Evolutionary conservation across 2,329 filamentous ascomycete genomes (phyloP), one percentile per base, ranked within the genome.

Genomic region (Sclerotiophoma versabilis): DNA sequence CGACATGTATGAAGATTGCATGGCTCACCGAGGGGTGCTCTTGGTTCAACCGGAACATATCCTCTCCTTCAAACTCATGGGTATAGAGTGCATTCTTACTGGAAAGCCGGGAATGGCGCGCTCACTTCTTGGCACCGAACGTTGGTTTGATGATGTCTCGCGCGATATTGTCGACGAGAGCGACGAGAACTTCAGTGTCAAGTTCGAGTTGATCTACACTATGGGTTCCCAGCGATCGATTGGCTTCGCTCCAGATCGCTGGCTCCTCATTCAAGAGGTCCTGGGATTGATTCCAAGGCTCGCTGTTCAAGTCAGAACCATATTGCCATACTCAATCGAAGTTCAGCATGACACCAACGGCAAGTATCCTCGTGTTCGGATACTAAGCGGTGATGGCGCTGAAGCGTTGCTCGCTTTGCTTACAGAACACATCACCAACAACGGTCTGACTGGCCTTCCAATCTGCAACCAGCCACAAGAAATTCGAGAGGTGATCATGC

Each of bases 101-200:
- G 68, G 62, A 2, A 62, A 75, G 1, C 20, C 63, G 0, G 17
- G 37, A 0, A 17, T 77, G 3, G 79, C 79, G 0, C 39, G 54
- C 0, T 38, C 54, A 1, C 63, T 85, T 12, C 55, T 82, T 0
- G 15, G 66, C 0, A 77, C 71, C 0, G 80, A 84, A n/a, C 20
- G 71, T 0, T 82, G 79, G 57, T 73, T 87, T 22, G 69, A 82
- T 25, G 12, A 43, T 0, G 54, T 69, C 2, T 76, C 80, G 0
- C 75, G 84, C 0, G 85, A 88, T 55, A 77, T 90, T 2, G 75
- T 89, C 0, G 86, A 89, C 51, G 86, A 90, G 67, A 86, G 83
- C 32, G 87, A 90, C 41, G 85, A 88, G 51, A 84, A 84, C 48
- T 83, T 88, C 36, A 84, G 79, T 36, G 77, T 81, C 4, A 83